Conservation (phyloP, 75 land plant genomes). For the Pinus albicaulis region DNA sequence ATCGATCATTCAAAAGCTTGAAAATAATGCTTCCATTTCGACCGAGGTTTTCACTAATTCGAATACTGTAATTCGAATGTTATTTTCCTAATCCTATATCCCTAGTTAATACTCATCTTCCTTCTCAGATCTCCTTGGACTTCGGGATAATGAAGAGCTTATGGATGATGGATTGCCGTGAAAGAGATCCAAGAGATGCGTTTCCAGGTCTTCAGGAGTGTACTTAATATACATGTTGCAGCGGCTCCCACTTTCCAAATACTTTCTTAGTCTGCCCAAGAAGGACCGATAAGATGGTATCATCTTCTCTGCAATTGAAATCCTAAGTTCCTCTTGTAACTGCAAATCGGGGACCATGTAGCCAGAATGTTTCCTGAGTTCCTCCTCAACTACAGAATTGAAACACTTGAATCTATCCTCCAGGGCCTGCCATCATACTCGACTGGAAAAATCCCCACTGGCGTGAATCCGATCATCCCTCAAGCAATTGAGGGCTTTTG, state of each 20-base stretch:
- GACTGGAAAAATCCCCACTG: constrained; percentile 61
- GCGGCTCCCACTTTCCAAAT: constrained; percentile 60
- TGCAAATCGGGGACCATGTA: constrained; percentile 73
- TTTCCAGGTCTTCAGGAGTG: constrained; percentile 68
- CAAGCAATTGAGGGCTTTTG: constrained; percentile 49
- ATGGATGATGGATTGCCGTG: constrained; percentile 29
- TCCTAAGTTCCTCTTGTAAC: constrained; percentile 67
- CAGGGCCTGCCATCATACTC: constrained; percentile 62
- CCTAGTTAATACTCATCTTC: too few species aligned
- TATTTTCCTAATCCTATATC: too few species aligned
- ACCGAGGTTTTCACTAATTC: too few species aligned
- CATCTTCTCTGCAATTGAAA: constrained; percentile 60
- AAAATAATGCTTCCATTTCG: too few species aligned
- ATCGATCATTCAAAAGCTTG: too few species aligned
- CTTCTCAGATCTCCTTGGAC: too few species aligned
- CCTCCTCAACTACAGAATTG: constrained; percentile 73
- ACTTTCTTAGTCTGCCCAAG: constrained; percentile 50
- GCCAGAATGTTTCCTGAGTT: constrained; percentile 50
- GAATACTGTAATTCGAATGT: too few species aligned
- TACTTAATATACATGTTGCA: constrained; percentile 68
- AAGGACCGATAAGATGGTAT: constrained; percentile 73
- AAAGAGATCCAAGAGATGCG: constrained; percentile 57
- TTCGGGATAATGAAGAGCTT: background rate
- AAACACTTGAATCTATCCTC: constrained; percentile 76
- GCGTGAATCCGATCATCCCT: constrained; percentile 67